These are phyloP conservation scores for Seminavis robusta DNA, from an alignment of 108 stramenopile genomes.

Conservation along the genomic window DNA sequence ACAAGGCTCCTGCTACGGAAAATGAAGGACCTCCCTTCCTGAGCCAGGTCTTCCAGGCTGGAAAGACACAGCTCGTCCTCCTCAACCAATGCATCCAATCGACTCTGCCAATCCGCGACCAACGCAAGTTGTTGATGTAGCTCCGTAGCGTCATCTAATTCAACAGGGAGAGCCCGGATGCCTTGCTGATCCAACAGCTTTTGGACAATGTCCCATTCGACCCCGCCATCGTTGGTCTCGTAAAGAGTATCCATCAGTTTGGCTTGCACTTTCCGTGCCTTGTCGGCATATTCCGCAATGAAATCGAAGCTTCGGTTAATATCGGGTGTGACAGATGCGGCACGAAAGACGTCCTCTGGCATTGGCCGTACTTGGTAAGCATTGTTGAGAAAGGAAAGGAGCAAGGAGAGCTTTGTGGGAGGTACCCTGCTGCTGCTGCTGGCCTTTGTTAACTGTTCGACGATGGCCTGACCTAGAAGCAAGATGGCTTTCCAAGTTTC, in stretches of 20 bases:
- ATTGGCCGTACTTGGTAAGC: background rate
- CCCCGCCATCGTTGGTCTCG: conserved; percentile 49
- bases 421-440: background rate
- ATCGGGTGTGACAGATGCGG: background rate
- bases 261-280: conserved; percentile 24
- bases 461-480: background rate
- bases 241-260: conserved; percentile 27
- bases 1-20: conserved; percentile 41
- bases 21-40: conserved; percentile 20
- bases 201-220: conserved; percentile 52
- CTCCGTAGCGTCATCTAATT: conserved; percentile 39
- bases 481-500: conserved; percentile 3
- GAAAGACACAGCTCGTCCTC: conserved; percentile 30
- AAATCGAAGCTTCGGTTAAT: background rate
- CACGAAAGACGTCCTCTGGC: background rate
- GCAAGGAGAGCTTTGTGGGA: background rate
- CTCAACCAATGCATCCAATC: conserved; percentile 14
- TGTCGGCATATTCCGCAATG: background rate
- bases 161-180: conserved; percentile 30
- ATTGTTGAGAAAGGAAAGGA: background rate
- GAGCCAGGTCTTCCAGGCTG: conserved; percentile 19
- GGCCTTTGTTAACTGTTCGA: no score
- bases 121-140: conserved; percentile 23
- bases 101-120: conserved; percentile 44
- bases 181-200: conserved; percentile 39